Base-by-base conservation (phyloP, 768 basidiomycete genomes). In the Udeniomyces megalosporus region DNA sequence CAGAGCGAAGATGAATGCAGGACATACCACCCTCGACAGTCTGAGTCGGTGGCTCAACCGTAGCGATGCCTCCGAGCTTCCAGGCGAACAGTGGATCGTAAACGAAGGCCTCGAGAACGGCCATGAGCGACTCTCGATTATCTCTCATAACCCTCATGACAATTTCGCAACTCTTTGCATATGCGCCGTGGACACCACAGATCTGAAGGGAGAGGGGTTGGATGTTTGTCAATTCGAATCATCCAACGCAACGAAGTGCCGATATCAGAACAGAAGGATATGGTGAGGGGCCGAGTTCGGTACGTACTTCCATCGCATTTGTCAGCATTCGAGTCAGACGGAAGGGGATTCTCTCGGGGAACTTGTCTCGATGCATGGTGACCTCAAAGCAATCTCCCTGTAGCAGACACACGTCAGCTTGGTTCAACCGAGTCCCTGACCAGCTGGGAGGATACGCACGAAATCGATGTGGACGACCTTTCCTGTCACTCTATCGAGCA, bases 111-210 rank as follows among this genome's bases (percentile, higher is more conserved):
- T 99, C 95, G 31, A 99, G 78, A 22, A 99, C 93, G 5, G 95
- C 95, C 88, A 97, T 90, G 63, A 99, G 77, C n/a, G 91, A 95
- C 73, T 99, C 95, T 75, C 91, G 91, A 76, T 99, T 97, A 62
- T 87, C 88, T 32, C 95, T 85, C 60, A 97, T 76, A 5, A 99
- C 95, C 60, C 82, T 80, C 93, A 99, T 97, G n/a, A 89, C 88
- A 62, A 91, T 91, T 70, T 95, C 91, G 78, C 90, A 96, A 10
- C 88, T 91, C 66, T 84, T 85, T 69, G 87, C 81, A 80, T 91
- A 99, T 71, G 88, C 95, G 42, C 95, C 95, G 70, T 96, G 89
- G 65, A 99, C 95, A 26, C 95, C 93, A 74, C 91, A 93, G 68
- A 93, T 90, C 88, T 91, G 69, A 29, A 32, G 38, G 24, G 28